These are phyloP conservation scores for Areca catechu DNA, from an alignment of 176 grass and related monocot species.

Conservation along the genomic window DNA sequence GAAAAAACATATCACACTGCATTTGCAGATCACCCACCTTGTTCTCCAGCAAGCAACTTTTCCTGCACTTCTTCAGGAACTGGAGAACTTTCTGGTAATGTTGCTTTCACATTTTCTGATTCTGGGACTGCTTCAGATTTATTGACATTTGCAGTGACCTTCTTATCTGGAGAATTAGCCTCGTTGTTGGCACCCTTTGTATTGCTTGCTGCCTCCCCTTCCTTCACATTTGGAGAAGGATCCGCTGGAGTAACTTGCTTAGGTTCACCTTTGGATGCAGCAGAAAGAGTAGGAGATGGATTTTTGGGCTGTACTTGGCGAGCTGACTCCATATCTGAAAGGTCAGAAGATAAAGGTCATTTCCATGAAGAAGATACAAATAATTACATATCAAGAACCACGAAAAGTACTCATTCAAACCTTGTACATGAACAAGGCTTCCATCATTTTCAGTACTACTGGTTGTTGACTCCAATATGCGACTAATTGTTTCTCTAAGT, in stretches of 20 bases:
- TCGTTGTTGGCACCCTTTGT: conserved; percentile 36
- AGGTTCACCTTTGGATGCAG: conserved; percentile 69
- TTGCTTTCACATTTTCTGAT: no score
- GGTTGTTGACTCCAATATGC: conserved; percentile 83
- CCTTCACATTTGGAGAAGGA: conserved; percentile 28
- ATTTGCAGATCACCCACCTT: conserved; percentile 42
- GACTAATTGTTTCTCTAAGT: conserved; percentile 82
- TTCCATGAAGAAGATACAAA: conserved; percentile 1
- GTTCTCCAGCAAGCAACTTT: conserved; percentile 51
- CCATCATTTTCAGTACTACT: conserved; percentile 86
- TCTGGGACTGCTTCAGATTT: no score
- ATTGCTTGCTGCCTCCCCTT: conserved; percentile 41
- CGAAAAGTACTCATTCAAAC: conserved; percentile 25
- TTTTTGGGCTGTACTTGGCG: conserved; percentile 50
- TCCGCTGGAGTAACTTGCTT: conserved; percentile 44
- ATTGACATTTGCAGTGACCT: conserved; percentile 15
- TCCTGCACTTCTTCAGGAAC: conserved; percentile 42
- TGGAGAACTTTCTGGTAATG: conserved; percentile 36
- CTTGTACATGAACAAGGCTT: conserved; percentile 70
- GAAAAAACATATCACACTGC: conserved; percentile 14
- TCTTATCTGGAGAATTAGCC: conserved; percentile 45
- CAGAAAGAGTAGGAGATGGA: conserved; percentile 69
- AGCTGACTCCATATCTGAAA: conserved; percentile 74
- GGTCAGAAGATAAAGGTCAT: conserved; percentile 17
- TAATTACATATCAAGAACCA: conserved; percentile 11